These are phyloP conservation scores for Serendipita vermifera DNA, from an alignment of 768 basidiomycete genomes.

Conservation along the genomic window DNA sequence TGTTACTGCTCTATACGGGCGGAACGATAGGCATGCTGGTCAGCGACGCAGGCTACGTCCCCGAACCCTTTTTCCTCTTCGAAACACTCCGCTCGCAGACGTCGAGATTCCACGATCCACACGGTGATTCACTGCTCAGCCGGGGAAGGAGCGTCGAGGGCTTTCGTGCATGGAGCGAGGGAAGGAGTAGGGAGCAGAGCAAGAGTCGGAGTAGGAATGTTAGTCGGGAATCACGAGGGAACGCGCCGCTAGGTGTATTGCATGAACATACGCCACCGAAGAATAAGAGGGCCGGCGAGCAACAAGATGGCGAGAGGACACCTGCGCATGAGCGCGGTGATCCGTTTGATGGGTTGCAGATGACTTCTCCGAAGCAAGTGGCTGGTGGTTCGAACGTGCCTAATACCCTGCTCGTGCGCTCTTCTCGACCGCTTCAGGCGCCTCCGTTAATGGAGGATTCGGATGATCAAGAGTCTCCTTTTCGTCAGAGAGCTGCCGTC, in stretches of 20 bases:
- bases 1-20: slow-evolving; percentile 83
- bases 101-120: slow-evolving; percentile 76
- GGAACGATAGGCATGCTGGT: slow-evolving; percentile 87
- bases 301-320: too few relatives aligned
- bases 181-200: slow-evolving; percentile 19
- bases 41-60: slow-evolving; percentile 54
- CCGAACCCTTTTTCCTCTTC: slow-evolving; percentile 78
- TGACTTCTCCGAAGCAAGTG: too few relatives aligned
- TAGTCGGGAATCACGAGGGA: too few relatives aligned
- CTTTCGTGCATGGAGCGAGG: slow-evolving; percentile 54
- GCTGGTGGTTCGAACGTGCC: too few relatives aligned
- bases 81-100: slow-evolving; percentile 70
- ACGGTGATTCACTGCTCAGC: slow-evolving; percentile 75
- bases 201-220: slow-evolving; percentile 47
- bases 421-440: slow-evolving; percentile 52
- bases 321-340: too few relatives aligned
- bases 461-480: neutral
- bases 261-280: too few relatives aligned
- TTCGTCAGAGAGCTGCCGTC: slow-evolving; percentile 12
- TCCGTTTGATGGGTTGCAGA: too few relatives aligned
- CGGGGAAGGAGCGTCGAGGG: slow-evolving; percentile 66
- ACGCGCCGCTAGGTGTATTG: too few relatives aligned
- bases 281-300: too few relatives aligned
- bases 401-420: slow-evolving; percentile 39
- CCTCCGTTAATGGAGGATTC: slow-evolving; percentile 17